These are phyloP conservation scores for Parafenestella ontariensis DNA, from an alignment of 2,329 filamentous ascomycete genomes.

Conservation along the genomic window DNA sequence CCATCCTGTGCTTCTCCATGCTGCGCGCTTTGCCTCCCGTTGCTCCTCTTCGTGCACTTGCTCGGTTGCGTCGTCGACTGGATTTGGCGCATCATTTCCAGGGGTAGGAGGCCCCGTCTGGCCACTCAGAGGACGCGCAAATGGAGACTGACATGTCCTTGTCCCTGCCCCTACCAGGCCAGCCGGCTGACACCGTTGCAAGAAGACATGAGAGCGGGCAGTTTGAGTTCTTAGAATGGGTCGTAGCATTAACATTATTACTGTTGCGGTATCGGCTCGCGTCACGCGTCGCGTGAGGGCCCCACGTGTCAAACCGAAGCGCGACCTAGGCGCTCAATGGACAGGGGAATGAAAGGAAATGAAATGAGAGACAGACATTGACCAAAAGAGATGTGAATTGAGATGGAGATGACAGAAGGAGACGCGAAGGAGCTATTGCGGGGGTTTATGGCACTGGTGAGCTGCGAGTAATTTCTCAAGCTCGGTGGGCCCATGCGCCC, in stretches of 20 bases:
- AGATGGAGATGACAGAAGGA: slow-evolving; percentile 6
- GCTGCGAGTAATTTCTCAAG: slow-evolving; percentile 6
- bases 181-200: slow-evolving; percentile 32
- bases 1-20: slow-evolving; percentile 52
- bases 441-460: slow-evolving; percentile 12
- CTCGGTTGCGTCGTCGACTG: slow-evolving; percentile 47
- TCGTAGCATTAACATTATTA: slow-evolving; percentile 44
- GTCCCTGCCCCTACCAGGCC: slow-evolving; percentile 21
- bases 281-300: slow-evolving; percentile 29
- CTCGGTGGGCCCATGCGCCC: slow-evolving; percentile 4
- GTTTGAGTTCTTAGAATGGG: slow-evolving; percentile 19
- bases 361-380: slow-evolving; percentile 23
- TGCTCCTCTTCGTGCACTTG: slow-evolving; percentile 26
- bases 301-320: slow-evolving; percentile 24
- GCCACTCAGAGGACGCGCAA: slow-evolving; percentile 38
- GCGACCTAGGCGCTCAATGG: slow-evolving; percentile 10
- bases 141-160: slow-evolving; percentile 13
- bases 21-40: slow-evolving; percentile 24
- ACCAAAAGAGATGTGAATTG: slow-evolving; percentile 7
- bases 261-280: slow-evolving; percentile 14
- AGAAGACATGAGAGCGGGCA: slow-evolving; percentile 26
- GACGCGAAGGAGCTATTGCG: slow-evolving; percentile 3
- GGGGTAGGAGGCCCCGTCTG: slow-evolving; percentile 46
- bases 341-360: slow-evolving; percentile 20
- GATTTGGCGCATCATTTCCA: slow-evolving; percentile 48